These are phyloP conservation scores for Pythium coloratum DNA, from an alignment of 352 stramenopile species.

Conservation along the genomic window DNA sequence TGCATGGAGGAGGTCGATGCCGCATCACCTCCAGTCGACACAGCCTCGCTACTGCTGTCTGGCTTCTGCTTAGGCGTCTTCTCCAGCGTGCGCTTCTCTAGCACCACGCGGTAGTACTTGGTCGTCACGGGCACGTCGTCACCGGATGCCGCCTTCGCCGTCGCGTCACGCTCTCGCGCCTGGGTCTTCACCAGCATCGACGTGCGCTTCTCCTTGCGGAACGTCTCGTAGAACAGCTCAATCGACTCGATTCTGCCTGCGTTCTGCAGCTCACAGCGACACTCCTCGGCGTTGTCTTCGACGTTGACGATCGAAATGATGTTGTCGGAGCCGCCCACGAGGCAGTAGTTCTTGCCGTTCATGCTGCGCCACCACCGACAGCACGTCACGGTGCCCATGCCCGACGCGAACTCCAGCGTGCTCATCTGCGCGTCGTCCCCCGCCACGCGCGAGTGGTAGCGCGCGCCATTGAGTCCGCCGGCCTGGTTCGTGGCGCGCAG, in stretches of 20 bases:
- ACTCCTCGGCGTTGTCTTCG: conserved; percentile 82
- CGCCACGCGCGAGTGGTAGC: conserved; percentile 81
- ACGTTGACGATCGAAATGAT: conserved; percentile 88
- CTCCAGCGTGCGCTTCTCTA: conserved; percentile 74
- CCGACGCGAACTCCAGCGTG: conserved; percentile 73
- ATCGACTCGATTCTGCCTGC: conserved; percentile 69
- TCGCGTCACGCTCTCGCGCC: not conserved
- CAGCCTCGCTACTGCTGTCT: conserved; percentile 8
- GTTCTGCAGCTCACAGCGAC: conserved; percentile 72
- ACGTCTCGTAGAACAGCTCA: conserved; percentile 77
- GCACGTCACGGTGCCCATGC: conserved; percentile 70
- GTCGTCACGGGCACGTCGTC: conserved; percentile 20
- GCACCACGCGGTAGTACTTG: conserved; percentile 79
- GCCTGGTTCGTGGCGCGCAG: conserved; percentile 78
- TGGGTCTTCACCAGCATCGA: conserved; percentile 82
- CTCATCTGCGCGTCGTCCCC: conserved; percentile 85
- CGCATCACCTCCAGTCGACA: not conserved
- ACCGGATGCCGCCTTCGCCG: conserved; percentile 12
- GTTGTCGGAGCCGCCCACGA: conserved; percentile 72
- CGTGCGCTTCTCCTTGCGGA: conserved; percentile 70
- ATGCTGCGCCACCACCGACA: conserved; percentile 78
- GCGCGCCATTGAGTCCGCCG: conserved; percentile 74
- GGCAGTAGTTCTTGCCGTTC: conserved; percentile 83
- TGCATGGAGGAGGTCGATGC: not conserved
- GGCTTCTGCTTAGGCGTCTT: conserved; percentile 17